phyloP scores from a whole-genome alignment of 202 grass and related monocot species.

The Saccharum hybrid region DNA sequence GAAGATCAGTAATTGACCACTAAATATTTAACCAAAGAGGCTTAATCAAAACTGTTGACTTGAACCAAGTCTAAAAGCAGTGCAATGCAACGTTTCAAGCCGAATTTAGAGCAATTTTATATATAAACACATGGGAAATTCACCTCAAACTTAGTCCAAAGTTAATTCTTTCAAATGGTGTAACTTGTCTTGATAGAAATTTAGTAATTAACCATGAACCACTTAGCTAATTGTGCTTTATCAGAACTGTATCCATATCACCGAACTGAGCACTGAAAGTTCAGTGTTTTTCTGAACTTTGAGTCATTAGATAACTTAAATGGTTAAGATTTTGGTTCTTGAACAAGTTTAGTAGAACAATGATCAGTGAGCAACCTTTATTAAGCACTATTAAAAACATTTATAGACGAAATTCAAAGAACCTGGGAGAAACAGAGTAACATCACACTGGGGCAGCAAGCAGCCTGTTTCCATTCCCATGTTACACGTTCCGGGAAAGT shows the following conservation, averaged over 20 bases:
- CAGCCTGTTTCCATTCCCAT: no score
- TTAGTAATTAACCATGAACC: background rate
- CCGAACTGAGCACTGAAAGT: background rate
- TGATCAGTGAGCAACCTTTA: background rate
- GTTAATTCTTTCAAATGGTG: background rate
- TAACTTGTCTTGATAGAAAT: background rate
- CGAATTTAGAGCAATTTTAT: no score
- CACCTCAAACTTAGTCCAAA: no score
- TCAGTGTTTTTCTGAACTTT: background rate
- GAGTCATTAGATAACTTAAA: background rate
- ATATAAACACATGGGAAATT: no score
- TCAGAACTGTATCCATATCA: background rate
- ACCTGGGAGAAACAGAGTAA: background rate
- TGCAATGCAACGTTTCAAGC: no score
- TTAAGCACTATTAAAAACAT: background rate
- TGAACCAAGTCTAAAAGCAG: no score
- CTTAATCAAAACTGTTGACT: no score
- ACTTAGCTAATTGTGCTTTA: background rate
- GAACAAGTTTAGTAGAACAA: background rate
- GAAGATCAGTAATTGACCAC: no score
- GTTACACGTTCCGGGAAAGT: no score
- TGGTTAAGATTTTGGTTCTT: background rate
- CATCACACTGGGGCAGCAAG: background rate
- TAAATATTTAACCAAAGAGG: no score
- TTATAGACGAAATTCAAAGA: background rate